Base-by-base conservation (phyloP, 495 filamentous ascomycete genomes). In the Penicillium robsamsonii region DNA sequence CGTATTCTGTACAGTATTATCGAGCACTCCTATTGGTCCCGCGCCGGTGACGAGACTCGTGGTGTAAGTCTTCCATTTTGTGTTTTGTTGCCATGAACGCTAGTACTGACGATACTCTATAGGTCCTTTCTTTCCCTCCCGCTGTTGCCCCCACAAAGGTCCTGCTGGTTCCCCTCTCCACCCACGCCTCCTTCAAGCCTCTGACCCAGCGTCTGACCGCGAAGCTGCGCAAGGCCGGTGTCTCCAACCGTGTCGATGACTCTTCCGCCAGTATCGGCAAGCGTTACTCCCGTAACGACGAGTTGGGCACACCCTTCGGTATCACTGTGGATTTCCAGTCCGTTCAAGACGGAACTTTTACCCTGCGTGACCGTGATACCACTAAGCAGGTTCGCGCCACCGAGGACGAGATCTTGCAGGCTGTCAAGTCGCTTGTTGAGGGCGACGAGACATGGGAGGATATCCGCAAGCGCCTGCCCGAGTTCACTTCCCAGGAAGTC, bases 21-120 rank as follows among this genome's bases (percentile, higher is more conserved):
- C 50, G 89, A 93, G 74, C 89, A 93, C 69, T 79, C 78, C 60
- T 92, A 88, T 78, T 93, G 88, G 89, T 83, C 79, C 30, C 80
- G 87, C 44, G 75, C 79, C 44, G 81, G 80, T 38, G 84, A 85
- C 60, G 81, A 81, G 53, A 82, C 82, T 20, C 81, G 87, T 61
- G 84, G 83, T 64, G 85, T 87, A 79, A 70, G 82, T 71, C 57
- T 53, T 50, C 9, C 33, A 55, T 47, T 41, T 5, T 40, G 31
- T 42, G 15, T 41, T 5, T 30, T 29, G 17, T 1, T 15, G 15
- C 1, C 12, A 1, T n/a, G 13, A 12, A 43, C 20, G 22, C 55
- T 64, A 48, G 61, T 48, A 50, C 17, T 50, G 11, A 46, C 40
- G 4, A 41, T 25, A 50, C 50, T 29, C 47, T 37, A 29, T 63